Conservation (phyloP, 148 eudicot species). For the Camellia granthamiana region DNA sequence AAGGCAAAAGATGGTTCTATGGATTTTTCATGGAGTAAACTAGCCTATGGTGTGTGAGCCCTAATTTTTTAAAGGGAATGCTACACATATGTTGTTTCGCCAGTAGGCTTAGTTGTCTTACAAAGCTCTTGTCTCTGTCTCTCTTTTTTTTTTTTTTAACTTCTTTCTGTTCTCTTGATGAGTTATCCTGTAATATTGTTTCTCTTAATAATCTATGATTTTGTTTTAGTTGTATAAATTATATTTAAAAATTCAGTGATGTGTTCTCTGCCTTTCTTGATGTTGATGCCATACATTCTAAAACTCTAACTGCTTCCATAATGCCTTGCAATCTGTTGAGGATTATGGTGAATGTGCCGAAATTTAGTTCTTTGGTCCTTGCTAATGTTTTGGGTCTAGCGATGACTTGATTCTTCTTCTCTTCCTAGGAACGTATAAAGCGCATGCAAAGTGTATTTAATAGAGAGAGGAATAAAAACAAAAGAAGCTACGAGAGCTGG, state of each 20-base stretch:
- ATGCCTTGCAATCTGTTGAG: not conserved
- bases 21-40: no score
- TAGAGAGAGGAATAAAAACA: constrained; percentile 80
- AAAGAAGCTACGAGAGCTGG: constrained; percentile 83
- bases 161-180: not conserved
- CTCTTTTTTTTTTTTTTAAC: not conserved
- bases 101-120: no score
- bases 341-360: not conserved
- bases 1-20: no score
- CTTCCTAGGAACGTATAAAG: constrained; percentile 80
- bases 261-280: not conserved
- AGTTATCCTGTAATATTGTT: not conserved
- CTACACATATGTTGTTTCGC: no score
- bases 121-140: no score
- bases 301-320: not conserved
- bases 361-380: not conserved
- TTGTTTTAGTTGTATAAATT: not conserved
- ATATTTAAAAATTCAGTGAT: not conserved
- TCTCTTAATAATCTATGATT: not conserved
- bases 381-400: not conserved
- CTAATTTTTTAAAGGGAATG: no score
- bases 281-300: not conserved
- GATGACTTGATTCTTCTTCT: constrained; percentile 4
- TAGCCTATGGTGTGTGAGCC: no score
- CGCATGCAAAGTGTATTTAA: constrained; percentile 98